Conservation (phyloP, 345 rosid genomes). For the Brassica cretica region DNA sequence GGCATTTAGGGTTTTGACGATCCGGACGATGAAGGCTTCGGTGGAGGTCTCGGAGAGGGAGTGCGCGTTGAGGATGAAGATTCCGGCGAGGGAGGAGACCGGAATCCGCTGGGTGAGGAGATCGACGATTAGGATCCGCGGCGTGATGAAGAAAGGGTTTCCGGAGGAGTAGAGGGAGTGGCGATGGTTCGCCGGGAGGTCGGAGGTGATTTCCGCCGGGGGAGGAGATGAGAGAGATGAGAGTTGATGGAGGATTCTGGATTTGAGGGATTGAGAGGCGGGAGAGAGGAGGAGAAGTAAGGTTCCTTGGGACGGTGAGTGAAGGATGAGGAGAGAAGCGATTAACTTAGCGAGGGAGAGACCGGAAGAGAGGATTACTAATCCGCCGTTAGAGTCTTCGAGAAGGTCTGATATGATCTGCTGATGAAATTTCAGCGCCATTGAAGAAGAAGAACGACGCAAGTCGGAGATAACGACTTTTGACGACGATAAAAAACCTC, state of each 20-base stretch:
- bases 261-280: constrained; percentile 62
- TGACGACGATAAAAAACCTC: not conserved
- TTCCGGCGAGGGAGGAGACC: constrained; percentile 58
- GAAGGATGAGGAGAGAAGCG: constrained; percentile 70
- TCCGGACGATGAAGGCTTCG: constrained; percentile 84
- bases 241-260: constrained; percentile 56
- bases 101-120: constrained; percentile 64
- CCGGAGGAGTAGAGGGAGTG: constrained; percentile 82
- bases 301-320: constrained; percentile 64
- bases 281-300: constrained; percentile 68
- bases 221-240: constrained; percentile 37
- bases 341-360: constrained; percentile 70
- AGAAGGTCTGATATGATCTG: constrained; percentile 75
- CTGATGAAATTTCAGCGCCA: constrained; percentile 83
- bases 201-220: constrained; percentile 74
- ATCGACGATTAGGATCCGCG: constrained; percentile 92
- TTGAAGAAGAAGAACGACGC: constrained; percentile 19
- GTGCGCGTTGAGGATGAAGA: constrained; percentile 65
- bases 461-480: not conserved
- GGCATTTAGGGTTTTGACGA: constrained; percentile 57
- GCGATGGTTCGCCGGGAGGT: constrained; percentile 74
- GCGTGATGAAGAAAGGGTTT: constrained; percentile 63
- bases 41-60: constrained; percentile 78
- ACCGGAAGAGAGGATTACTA: constrained; percentile 76
- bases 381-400: constrained; percentile 68